Evolutionary conservation across 106 monocot genomes (phyloP), one percentile per base, ranked within the genome.

Genomic region (Triglochin maritima): DNA sequence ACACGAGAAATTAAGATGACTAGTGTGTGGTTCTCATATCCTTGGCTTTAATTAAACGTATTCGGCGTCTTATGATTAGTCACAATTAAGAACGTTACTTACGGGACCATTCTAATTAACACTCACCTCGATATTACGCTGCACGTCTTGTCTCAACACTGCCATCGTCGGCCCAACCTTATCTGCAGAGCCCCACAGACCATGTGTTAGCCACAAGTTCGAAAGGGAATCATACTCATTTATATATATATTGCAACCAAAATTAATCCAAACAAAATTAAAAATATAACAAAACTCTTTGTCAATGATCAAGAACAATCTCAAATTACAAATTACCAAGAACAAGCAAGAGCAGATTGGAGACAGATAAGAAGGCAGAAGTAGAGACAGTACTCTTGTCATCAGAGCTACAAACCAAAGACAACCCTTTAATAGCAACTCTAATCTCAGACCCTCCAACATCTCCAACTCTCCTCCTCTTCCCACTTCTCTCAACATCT

Each of bases 151-250:
- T 17, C 89, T 85, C 67, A 85, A 58, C 4, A 89, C 85, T 41
- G 75, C 78, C 89, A 89, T 83, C 46, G 85, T 85, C 42, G 89
- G 89, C 53, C 82, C 89, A 71, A 89, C 78, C 85, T 82, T 85
- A 89, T 89, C 89, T 89, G 82, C 67, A 12, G 29, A 55, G 12
- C 63, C 67, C 59, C 66, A 60, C 44, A 51, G 44, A 54, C 44
- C 67, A 59, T 64, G 75, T 75, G 75, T 68, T 9, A 75, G 75
- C 68, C 75, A 75, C 68, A 62, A 29, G 50, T 49, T 42, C 13
- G 50, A 60, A 5, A 50, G 48, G 29, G 11, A 55, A 49, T 14
- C n/a, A 17, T 13, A n/a, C 65, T 12, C 65, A 2, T 29, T 9
- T 47, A 29, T n/a, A 12, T n/a, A 12, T 13, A 11, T n/a, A 5